Conservation (phyloP, 2,329 filamentous ascomycete species). For the Pyricularia pennisetigena region DNA sequence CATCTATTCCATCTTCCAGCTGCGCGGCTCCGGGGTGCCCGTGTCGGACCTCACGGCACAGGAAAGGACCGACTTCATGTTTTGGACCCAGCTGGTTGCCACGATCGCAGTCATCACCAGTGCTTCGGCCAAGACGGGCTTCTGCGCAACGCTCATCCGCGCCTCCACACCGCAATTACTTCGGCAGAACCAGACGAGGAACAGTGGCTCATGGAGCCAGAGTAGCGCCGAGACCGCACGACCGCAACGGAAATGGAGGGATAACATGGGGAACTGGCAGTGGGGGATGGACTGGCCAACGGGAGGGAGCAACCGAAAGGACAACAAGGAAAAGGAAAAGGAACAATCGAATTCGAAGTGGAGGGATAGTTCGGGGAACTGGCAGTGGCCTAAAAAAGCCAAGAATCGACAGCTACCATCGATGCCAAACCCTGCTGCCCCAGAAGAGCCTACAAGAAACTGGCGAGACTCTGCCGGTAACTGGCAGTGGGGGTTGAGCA, state of each 20-base stretch:
- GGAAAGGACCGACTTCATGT: background rate
- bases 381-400: background rate
- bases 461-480: background rate
- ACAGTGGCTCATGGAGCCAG: background rate
- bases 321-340: background rate
- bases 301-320: background rate
- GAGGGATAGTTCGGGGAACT: background rate
- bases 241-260: background rate
- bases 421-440: background rate
- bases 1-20: background rate
- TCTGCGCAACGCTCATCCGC: slow-evolving; percentile 1
- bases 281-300: background rate
- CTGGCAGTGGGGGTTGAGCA: background rate
- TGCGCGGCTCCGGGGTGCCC: background rate
- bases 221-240: background rate
- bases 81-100: background rate
- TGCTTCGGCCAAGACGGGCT: background rate
- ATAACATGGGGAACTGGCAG: background rate
- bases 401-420: background rate
- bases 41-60: background rate
- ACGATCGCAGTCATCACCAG: slow-evolving; percentile 1
- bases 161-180: background rate
- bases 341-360: background rate
- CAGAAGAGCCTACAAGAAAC: background rate
- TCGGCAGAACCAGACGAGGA: background rate